Conservation (phyloP, 176 grass and related monocot genomes). For the Aegilops speltoides region DNA sequence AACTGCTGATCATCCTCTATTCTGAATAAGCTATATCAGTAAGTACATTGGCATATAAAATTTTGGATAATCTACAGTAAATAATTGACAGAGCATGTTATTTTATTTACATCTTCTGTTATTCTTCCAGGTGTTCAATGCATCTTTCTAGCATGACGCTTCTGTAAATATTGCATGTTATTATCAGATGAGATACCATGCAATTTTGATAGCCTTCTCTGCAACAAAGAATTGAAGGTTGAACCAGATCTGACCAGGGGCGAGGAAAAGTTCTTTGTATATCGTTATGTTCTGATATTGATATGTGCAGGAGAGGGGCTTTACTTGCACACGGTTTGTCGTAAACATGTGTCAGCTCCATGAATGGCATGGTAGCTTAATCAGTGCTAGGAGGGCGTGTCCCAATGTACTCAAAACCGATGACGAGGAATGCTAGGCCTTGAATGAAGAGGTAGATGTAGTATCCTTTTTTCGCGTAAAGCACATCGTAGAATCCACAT, state of each 20-base stretch:
- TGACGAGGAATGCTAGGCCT: constrained; percentile 65
- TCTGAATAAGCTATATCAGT: constrained; percentile 32
- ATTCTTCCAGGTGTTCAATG: constrained; percentile 2
- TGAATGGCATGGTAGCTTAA: constrained; percentile 20
- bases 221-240: constrained; percentile 6
- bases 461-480: constrained; percentile 67
- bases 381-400: constrained; percentile 42
- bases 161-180: neutral
- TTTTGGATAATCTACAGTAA: constrained; percentile 27
- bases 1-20: neutral
- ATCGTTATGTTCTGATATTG: neutral
- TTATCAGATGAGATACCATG: neutral
- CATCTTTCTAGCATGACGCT: neutral
- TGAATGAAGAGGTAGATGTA: constrained; percentile 78
- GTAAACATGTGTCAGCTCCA: neutral
- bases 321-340: neutral
- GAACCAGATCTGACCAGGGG: constrained; percentile 10
- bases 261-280: neutral
- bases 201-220: constrained; percentile 14
- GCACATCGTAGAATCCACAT: constrained; percentile 67
- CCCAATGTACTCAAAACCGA: constrained; percentile 70
- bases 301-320: constrained; percentile 21
- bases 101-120: constrained; percentile 31
- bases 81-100: neutral
- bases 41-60: constrained; percentile 12